Conservation (phyloP, 306 rosid species). For the Boehmeria nivea region DNA sequence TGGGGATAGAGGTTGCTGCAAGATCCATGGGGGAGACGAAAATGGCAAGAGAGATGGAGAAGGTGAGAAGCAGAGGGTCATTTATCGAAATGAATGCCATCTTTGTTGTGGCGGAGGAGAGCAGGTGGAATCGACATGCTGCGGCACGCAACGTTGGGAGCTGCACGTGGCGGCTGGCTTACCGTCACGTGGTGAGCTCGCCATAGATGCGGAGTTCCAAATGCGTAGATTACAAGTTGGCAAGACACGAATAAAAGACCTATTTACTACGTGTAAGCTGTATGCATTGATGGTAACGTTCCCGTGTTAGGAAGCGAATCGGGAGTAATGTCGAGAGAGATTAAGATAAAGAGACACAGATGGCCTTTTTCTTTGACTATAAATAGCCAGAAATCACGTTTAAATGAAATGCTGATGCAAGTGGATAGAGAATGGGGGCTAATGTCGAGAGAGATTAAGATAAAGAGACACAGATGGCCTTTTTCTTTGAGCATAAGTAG, state of each 20-base stretch:
- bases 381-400: constrained; percentile 4
- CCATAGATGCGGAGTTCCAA: constrained; percentile 12
- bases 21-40: constrained; percentile 19
- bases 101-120: neutral
- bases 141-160: constrained; percentile 12
- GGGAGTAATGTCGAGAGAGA: constrained; percentile 3
- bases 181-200: constrained; percentile 18
- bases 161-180: constrained; percentile 18
- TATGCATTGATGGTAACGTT: neutral
- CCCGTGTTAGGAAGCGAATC: constrained; percentile 4
- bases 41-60: constrained; percentile 10
- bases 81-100: constrained; percentile 10
- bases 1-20: constrained; percentile 13
- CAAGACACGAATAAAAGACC: constrained; percentile 9
- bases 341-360: no score
- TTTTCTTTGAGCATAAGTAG: no score
- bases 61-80: neutral
- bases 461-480: neutral
- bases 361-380: neutral
- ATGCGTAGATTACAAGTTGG: constrained; percentile 10
- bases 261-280: constrained; percentile 7
- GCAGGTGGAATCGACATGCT: constrained; percentile 22
- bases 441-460: neutral
- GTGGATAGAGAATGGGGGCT: neutral
- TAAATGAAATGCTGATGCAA: neutral